Conservation (phyloP, 257 asterid species). For the Prunella vulgaris region DNA sequence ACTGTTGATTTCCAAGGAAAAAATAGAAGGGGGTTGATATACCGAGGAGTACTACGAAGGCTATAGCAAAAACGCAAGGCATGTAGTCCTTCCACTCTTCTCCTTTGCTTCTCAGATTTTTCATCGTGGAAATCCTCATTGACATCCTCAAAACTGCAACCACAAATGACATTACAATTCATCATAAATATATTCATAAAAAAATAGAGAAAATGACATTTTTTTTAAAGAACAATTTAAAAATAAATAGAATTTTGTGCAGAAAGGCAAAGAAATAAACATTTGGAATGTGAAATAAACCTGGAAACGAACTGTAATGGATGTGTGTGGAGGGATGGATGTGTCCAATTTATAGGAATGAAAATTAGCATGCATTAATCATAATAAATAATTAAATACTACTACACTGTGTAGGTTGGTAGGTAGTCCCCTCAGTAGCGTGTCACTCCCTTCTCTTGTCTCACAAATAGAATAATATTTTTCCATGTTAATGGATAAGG, state of each 20-base stretch:
- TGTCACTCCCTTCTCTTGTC: too few species aligned
- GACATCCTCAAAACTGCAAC: slow-evolving; percentile 6
- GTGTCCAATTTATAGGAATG: slow-evolving; percentile 14
- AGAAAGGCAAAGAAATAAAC: background rate
- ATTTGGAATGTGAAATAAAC: background rate
- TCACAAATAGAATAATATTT: too few species aligned
- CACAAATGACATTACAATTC: background rate
- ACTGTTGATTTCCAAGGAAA: too few species aligned
- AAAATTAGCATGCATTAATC: background rate
- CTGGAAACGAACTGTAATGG: background rate
- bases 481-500: too few species aligned
- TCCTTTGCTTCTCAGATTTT: background rate
- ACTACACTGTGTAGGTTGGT: too few species aligned
- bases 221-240: background rate
- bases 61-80: slow-evolving; percentile 19
- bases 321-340: background rate
- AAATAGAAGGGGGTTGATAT: background rate
- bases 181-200: too few species aligned
- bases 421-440: too few species aligned
- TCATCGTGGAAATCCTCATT: background rate
- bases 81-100: slow-evolving; percentile 3
- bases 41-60: slow-evolving; percentile 20
- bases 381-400: slow-evolving; percentile 6
- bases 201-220: background rate
- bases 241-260: too few species aligned